These are phyloP conservation scores for Nyssa sinensis DNA, from an alignment of 148 eudicot species.

Conservation along the genomic window DNA sequence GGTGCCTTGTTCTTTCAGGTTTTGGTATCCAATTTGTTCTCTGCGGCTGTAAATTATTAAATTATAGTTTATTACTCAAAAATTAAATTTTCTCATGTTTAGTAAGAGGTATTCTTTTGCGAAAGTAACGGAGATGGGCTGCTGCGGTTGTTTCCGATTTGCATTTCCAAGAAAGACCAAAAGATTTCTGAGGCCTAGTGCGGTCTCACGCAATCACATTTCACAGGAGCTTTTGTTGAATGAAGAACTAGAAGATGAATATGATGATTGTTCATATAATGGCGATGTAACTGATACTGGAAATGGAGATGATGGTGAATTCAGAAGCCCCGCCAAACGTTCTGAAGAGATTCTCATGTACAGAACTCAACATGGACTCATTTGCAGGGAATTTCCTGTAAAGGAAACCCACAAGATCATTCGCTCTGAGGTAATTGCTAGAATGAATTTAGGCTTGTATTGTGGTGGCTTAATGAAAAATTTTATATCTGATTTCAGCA, in stretches of 20 bases:
- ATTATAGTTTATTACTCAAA: conserved; percentile 14
- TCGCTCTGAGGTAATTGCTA: conserved; percentile 73
- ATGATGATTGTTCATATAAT: conserved; percentile 42
- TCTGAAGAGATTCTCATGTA: conserved; percentile 72
- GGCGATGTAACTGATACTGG: conserved; percentile 57
- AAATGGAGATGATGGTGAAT: conserved; percentile 53
- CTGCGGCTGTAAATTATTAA: conserved; percentile 10
- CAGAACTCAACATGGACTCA: conserved; percentile 59
- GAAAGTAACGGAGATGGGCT: conserved; percentile 72
- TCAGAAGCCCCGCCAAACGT: conserved; percentile 48
- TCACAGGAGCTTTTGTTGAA: conserved; percentile 63
- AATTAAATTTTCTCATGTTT: conserved; percentile 22
- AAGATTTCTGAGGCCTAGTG: conserved; percentile 33
- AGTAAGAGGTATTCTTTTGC: conserved; percentile 29
- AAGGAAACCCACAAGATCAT: conserved; percentile 70
- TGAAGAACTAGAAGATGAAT: conserved; percentile 46
- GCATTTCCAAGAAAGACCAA: conserved; percentile 51
- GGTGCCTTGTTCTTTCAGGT: conserved; percentile 25
- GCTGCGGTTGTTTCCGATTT: conserved; percentile 96
- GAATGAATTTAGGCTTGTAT: not conserved
- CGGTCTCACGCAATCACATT: conserved; percentile 28
- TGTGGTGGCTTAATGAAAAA: not conserved
- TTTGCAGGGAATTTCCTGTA: conserved; percentile 79
- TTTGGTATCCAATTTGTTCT: conserved; percentile 13
- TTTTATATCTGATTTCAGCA: not conserved